Evolutionary conservation across 345 rosid genomes (phyloP).

Genomic region (Pistacia integerrima): DNA sequence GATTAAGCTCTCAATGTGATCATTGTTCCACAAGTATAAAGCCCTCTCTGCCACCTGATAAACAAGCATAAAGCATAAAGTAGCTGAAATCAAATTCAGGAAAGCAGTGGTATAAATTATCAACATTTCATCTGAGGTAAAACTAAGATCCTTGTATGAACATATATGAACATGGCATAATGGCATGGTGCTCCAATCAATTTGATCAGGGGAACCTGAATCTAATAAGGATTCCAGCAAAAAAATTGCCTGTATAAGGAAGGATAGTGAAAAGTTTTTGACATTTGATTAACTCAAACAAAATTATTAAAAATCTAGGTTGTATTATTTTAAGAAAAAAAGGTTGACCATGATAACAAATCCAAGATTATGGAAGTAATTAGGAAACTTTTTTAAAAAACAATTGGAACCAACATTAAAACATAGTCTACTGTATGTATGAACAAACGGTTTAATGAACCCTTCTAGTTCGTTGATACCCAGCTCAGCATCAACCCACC

Average conservation of each 20-base stretch:
- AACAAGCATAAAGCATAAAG: slow-evolving; percentile 19
- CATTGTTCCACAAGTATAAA: slow-evolving; percentile 72
- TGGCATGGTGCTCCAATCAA: background rate
- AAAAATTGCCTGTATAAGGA: background rate
- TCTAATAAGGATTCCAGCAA: background rate
- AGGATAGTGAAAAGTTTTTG: background rate
- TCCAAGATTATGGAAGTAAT: no score
- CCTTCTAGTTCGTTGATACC: no score
- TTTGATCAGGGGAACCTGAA: background rate
- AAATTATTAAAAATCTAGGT: background rate
- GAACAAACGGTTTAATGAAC: no score
- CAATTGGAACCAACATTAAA: no score
- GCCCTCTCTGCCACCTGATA: slow-evolving; percentile 74
- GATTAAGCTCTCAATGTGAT: slow-evolving; percentile 65
- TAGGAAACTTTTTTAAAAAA: no score
- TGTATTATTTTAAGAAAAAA: no score
- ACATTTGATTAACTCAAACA: background rate
- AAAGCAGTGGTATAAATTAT: background rate
- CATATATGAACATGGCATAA: background rate
- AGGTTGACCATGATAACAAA: no score
- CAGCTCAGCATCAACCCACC: no score
- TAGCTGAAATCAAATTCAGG: background rate
- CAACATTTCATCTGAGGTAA: background rate
- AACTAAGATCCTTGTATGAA: no score
- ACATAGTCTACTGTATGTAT: no score